Evolutionary conservation across 1,139 yeast species (phyloP), one percentile per base, ranked within the genome.

Genomic region (Kodamaea ohmeri): DNA sequence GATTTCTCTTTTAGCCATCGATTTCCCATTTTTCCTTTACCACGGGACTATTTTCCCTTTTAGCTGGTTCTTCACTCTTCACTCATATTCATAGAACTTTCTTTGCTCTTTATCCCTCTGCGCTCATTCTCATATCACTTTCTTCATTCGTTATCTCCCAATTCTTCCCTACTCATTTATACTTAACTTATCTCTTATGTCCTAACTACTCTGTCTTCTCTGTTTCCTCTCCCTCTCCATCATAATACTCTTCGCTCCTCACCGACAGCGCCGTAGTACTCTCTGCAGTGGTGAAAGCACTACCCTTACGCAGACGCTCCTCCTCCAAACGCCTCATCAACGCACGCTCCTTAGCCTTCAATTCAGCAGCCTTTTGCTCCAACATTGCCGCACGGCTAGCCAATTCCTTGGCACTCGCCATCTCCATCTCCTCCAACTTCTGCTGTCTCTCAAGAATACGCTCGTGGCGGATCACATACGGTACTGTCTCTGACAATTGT

Each of bases 401-500:
- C 51, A 84, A 65, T 52, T 83, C 90, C 55, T 74, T 73, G 0
- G 92, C 92, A 45, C 86, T 78, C 44, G 82, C 83, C 58, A 82
- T 80, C 56, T 84, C 94, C 64, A 84, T 64, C 52, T 84, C 88
- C 54, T 84, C 90, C 44, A 84, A 65, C 60, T 82, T 83, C 43
- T 80, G 86, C 54, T 84, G 90, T 58, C 86, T 80, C 42, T 83
- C 83, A 48, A 80, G 64, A 40, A 83, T 73, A 44, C 85, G 73
- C 57, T 84, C 92, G 56, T 84, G 92, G 55, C 86, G 76, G 46
- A 84, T 66, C 25, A 83, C 84, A 49, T 84, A 84, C 24, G 94
- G 94, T 21, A 84, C 87, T 2, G 92, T 84, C 55, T 83, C 92
- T 25, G 89, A 80, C 40, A 84, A 79, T 56, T 80, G 84, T 56